Conservation (phyloP, 441 rosid genomes). For the Francoa sonchifolia region DNA sequence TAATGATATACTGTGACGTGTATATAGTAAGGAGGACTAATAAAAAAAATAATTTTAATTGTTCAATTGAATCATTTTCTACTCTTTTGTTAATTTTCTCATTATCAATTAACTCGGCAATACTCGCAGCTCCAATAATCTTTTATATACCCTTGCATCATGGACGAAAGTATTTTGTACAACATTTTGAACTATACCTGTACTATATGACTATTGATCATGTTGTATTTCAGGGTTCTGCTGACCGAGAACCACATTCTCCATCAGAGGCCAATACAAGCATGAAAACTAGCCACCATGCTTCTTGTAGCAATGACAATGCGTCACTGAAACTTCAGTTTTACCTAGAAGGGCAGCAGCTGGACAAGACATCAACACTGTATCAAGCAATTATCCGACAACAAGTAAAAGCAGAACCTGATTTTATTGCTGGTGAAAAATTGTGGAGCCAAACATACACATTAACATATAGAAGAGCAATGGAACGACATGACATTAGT, state of each 20-base stretch:
- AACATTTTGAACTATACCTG: not conserved
- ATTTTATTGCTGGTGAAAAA: slow-evolving; percentile 30
- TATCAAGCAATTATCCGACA: slow-evolving; percentile 83
- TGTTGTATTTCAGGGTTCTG: slow-evolving; percentile 33
- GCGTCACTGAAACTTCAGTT: slow-evolving; percentile 37
- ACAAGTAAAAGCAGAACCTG: slow-evolving; percentile 44
- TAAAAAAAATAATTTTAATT: too few relatives aligned
- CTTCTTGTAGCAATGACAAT: slow-evolving; percentile 26
- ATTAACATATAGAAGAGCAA: slow-evolving; percentile 46
- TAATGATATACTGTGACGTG: too few relatives aligned
- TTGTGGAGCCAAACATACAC: slow-evolving; percentile 57
- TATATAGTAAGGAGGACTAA: too few relatives aligned
- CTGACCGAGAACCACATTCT: slow-evolving; percentile 17
- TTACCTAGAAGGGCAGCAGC: slow-evolving; percentile 56
- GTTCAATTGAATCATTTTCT: too few relatives aligned
- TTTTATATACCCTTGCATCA: too few relatives aligned
- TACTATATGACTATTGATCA: slow-evolving; percentile 10
- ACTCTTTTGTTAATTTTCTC: too few relatives aligned
- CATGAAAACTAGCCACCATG: slow-evolving; percentile 14
- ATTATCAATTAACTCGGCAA: too few relatives aligned
- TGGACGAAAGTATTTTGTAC: not conserved
- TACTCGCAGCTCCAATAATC: too few relatives aligned
- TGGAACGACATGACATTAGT: slow-evolving; percentile 18
- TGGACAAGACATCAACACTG: slow-evolving; percentile 45
- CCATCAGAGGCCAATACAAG: slow-evolving; percentile 20